Base-by-base conservation (phyloP, 2,329 filamentous ascomycete species). In the Cladophialophora immunda region DNA sequence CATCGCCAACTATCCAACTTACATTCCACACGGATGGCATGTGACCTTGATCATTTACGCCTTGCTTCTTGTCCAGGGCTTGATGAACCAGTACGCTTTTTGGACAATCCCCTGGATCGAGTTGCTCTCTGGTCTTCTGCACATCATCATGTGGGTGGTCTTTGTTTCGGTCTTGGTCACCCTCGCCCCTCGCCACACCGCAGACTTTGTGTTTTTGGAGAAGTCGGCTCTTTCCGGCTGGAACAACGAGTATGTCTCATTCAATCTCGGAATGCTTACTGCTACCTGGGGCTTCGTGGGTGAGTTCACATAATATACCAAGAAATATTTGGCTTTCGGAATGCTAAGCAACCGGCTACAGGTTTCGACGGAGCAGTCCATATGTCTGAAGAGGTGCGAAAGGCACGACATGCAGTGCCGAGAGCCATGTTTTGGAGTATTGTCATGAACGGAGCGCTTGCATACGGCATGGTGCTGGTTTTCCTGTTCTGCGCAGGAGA, bases 61-160 rank as follows among this genome's bases (percentile, higher is more conserved):
- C 1, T 73, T 78, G 65, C 73, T 79, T 6, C 68, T 77, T n/a
- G 59, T 75, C 22, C 68, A 74, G 41, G 73, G 73, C 4, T 61
- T 78, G 36, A 66, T 69, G 54, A 71, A 70, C 38, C 41, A 60
- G 54, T 78, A 73, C 60, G 66, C 74, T 17, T 80, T 80, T 57
- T 73, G 76, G 71, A 67, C 79, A 11, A 77, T 80, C n/a, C 76
- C 79, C 0, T 77, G 76, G 72, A 71, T 81, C 45, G 79, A 81
- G 64, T 71, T 80, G 19, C 45, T 78, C 13, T 73, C 75, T 2
- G 77, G 78, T 11, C 65, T 80, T n/a, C 58, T 76, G 9, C 77
- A 79, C 47, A 69, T 81, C 22, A 67, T 74, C 19, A 69, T 77
- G 13, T 78, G 78, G 58, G 67, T 81, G 29, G 73, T 80, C 30